A percentile compares a stretch with the other conserved stretches of the same genome.
Conservation (phyloP, 306 rosid genomes). For the Citrullus mucosospermus region DNA sequence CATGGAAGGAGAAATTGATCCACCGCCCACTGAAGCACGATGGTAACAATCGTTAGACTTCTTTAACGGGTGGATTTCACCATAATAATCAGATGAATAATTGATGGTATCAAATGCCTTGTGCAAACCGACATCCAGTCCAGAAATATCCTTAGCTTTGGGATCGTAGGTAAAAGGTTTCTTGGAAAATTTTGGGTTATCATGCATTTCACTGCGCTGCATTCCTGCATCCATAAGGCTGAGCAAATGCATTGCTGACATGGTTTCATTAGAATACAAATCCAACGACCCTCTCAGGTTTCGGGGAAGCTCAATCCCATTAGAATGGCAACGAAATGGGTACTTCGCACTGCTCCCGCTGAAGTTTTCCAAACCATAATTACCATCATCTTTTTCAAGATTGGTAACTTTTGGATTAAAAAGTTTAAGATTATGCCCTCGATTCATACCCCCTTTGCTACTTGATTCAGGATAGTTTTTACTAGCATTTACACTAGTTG, state of each 20-base stretch:
- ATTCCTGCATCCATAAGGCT: constrained; percentile 96
- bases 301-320: constrained; percentile 44
- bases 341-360: constrained; percentile 48
- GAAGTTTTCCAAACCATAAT: constrained; percentile 34
- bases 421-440: constrained; percentile 19
- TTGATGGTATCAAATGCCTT: constrained; percentile 35
- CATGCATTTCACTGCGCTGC: constrained; percentile 51
- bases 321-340: constrained; percentile 35
- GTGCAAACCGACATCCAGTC: constrained; percentile 34
- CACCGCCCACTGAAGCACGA: constrained; percentile 33
- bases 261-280: constrained; percentile 80
- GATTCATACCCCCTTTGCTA: constrained; percentile 35
- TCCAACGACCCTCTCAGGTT: constrained; percentile 53
- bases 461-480: constrained; percentile 20
- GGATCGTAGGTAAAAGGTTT: constrained; percentile 41
- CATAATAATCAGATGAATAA: constrained; percentile 30
- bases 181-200: constrained; percentile 35
- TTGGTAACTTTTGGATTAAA: constrained; percentile 36
- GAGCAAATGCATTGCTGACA: constrained; percentile 98
- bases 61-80: constrained; percentile 33
- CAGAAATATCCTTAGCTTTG: constrained; percentile 33
- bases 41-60: constrained; percentile 43
- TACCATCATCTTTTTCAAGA: constrained; percentile 41
- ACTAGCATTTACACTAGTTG: constrained; percentile 4
- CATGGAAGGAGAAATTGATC: constrained; percentile 43